Percentiles rank a stretch among this genome's conserved stretches.
These are phyloP conservation scores for Tolypocladium inflatum DNA, from an alignment of 2,329 filamentous ascomycete genomes.

Conservation along the genomic window DNA sequence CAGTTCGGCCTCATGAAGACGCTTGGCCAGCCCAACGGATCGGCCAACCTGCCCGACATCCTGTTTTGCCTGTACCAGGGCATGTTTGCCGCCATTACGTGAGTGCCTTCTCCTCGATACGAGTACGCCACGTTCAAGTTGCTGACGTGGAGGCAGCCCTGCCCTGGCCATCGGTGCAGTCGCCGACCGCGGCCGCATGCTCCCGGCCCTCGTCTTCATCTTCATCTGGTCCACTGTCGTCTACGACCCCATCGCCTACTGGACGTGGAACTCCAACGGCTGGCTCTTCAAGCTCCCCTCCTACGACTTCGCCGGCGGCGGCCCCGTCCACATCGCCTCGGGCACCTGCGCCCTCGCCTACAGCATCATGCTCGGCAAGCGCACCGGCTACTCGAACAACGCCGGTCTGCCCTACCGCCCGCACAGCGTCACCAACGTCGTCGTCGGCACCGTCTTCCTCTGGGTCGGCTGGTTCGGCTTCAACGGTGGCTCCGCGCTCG, in stretches of 20 bases:
- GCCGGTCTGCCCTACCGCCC: conserved; percentile 57
- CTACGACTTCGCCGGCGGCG: conserved; percentile 67
- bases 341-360: conserved; percentile 65
- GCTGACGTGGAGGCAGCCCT: conserved; percentile 22
- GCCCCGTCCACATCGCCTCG: conserved; percentile 66
- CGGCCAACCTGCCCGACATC: conserved; percentile 64
- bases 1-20: conserved; percentile 79
- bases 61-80: conserved; percentile 80
- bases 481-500: conserved; percentile 77
- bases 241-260: conserved; percentile 66
- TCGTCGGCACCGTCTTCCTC: conserved; percentile 64
- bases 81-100: conserved; percentile 88
- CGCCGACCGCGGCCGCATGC: conserved; percentile 51
- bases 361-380: conserved; percentile 63
- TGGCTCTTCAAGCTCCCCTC: conserved; percentile 62
- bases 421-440: conserved; percentile 66
- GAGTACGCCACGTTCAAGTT: not conserved
- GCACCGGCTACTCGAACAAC: conserved; percentile 50
- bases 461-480: conserved; percentile 98
- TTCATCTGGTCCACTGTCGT: conserved; percentile 65
- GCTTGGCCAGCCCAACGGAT: conserved; percentile 65
- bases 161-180: conserved; percentile 51
- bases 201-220: conserved; percentile 55
- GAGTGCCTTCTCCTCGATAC: conserved; percentile 25
- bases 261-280: conserved; percentile 67